phyloP scores from a whole-genome alignment of 2,329 filamentous ascomycete species.

The Pseudogymnoascus sp. region DNA sequence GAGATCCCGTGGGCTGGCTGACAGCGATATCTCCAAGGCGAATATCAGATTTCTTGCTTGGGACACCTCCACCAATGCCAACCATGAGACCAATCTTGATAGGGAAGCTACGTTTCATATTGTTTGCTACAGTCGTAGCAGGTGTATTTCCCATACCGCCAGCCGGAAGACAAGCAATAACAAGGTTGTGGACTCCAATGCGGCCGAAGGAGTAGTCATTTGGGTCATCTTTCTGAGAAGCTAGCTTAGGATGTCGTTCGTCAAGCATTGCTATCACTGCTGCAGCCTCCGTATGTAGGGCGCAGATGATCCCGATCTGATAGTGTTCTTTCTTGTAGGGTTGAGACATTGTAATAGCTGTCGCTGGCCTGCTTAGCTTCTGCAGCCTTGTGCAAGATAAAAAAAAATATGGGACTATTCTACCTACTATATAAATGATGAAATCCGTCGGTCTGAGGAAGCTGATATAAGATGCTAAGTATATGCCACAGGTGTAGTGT shows the following conservation, averaged over 20 bases:
- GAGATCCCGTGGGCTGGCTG: conserved; percentile 16
- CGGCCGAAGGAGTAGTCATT: conserved; percentile 25
- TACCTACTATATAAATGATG: no score
- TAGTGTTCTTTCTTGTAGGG: conserved; percentile 8
- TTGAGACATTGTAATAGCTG: no score
- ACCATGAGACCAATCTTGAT: conserved; percentile 34
- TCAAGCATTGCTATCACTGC: conserved; percentile 23
- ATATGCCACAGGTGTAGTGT: no score
- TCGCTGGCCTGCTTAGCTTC: no score
- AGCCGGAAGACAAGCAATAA: conserved; percentile 28
- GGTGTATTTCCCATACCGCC: conserved; percentile 25
- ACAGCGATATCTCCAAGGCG: conserved; percentile 27
- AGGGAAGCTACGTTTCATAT: conserved; percentile 27
- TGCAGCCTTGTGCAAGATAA: no score
- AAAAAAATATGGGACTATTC: no score
- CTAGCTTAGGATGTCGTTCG: conserved; percentile 15
- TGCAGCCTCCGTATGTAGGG: conserved; percentile 15
- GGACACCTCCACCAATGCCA: conserved; percentile 32
- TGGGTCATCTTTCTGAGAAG: conserved; percentile 14
- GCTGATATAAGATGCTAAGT: no score
- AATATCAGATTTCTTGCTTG: conserved; percentile 18
- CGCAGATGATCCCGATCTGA: conserved; percentile 16
- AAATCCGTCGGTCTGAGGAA: no score
- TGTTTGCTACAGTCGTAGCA: conserved; percentile 20
- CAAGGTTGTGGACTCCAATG: conserved; percentile 29